These are phyloP conservation scores for Microcyclosporella mali DNA, from an alignment of 2,329 filamentous ascomycete genomes.

Conservation along the genomic window DNA sequence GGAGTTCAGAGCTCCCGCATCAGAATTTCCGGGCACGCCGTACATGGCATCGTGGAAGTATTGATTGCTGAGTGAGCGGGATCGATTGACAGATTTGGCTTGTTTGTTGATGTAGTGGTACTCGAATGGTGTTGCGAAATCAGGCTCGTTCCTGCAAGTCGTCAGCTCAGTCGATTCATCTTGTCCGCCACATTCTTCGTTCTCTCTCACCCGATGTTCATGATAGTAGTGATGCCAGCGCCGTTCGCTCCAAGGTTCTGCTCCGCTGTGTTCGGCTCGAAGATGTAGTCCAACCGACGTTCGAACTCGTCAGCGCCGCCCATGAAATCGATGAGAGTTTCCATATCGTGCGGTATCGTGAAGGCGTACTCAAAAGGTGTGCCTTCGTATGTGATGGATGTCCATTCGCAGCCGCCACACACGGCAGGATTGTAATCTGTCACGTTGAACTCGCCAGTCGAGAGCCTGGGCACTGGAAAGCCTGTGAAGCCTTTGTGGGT, in stretches of 20 bases:
- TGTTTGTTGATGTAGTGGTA: conserved; percentile 32
- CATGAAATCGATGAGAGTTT: conserved; percentile 39
- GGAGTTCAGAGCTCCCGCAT: conserved; percentile 29
- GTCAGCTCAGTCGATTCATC: too few relatives aligned
- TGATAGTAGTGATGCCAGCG: conserved; percentile 32
- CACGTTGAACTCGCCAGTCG: conserved; percentile 25
- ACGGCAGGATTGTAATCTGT: conserved; percentile 37
- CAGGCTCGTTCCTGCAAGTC: conserved; percentile 25
- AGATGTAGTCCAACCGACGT: conserved; percentile 37
- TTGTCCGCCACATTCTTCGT: too few relatives aligned
- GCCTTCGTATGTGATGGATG: conserved; percentile 38
- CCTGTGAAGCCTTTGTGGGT: conserved; percentile 32
- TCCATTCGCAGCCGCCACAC: conserved; percentile 40
- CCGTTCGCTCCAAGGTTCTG: conserved; percentile 32
- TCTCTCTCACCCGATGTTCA: conserved; percentile 25
- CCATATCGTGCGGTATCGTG: conserved; percentile 39
- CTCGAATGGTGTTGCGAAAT: conserved; percentile 30
- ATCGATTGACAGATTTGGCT: conserved; percentile 22
- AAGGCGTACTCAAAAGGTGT: conserved; percentile 42
- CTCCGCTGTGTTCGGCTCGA: conserved; percentile 34
- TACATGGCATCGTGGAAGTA: conserved; percentile 27
- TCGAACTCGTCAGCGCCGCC: conserved; percentile 37
- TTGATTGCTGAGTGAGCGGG: conserved; percentile 22
- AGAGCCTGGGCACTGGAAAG: conserved; percentile 26
- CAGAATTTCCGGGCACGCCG: conserved; percentile 30